phyloP scores from a whole-genome alignment of 2,329 filamentous ascomycete species.

The Magnaporthiopsis rhizophila region DNA sequence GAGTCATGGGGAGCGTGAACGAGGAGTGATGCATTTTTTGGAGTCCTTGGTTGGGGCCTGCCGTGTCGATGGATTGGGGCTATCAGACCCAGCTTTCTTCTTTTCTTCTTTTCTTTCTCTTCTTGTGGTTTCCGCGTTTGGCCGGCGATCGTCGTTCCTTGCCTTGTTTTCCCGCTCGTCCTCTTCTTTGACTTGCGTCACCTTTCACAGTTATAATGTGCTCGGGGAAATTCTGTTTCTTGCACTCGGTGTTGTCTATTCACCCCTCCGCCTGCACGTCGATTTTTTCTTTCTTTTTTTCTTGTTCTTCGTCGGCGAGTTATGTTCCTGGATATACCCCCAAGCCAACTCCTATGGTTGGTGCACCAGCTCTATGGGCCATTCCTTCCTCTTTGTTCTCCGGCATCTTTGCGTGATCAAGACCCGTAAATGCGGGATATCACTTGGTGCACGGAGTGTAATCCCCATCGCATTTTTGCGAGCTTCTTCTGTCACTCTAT shows the following conservation, averaged over 20 bases:
- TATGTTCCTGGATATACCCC: background rate
- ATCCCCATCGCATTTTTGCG: background rate
- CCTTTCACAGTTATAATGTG: too few relatives aligned
- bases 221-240: background rate
- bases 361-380: background rate
- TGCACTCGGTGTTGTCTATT: background rate
- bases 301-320: background rate
- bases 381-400: background rate
- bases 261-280: background rate
- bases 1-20: conserved; percentile 44
- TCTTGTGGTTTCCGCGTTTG: background rate
- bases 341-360: background rate
- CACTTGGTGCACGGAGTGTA: background rate
- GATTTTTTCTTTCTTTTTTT: background rate
- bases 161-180: too few relatives aligned
- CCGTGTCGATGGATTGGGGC: too few relatives aligned
- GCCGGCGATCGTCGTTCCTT: too few relatives aligned
- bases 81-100: background rate
- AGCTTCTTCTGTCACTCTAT: background rate
- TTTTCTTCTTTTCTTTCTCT: background rate
- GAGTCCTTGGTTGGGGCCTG: background rate
- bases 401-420: background rate
- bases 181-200: too few relatives aligned
- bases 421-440: background rate
- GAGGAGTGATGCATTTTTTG: conserved; percentile 36